Evolutionary conservation across 331 rosid species (phyloP), one percentile per base, ranked within the genome.

Genomic region (Arachis monticola): DNA sequence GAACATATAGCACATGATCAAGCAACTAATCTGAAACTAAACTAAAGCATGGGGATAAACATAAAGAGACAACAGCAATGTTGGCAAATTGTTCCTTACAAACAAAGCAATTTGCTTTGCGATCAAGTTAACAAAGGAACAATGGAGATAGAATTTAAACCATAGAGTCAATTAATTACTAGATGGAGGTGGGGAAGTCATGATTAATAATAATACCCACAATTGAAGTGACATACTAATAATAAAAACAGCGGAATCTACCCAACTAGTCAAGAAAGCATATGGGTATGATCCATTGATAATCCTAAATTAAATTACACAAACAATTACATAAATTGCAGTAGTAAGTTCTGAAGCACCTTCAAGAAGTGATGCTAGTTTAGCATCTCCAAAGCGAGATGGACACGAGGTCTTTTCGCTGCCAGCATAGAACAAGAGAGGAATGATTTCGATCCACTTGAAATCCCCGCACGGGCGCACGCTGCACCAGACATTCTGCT

Each of bases 351-450:
- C 82, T 72, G 84, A 80, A 85, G 87, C 81, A 90, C 92, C 88
- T 86, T 82, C 13, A 79, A 55, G 10, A 69, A 51, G 72, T 63
- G 58, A 3, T 3, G 38, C 74, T 32, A 3, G 38, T 32, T 32
- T 32, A 32, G 38, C 38, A 32, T 32, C 38, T 32, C 38, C 38
- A 32, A 30, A 90, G 87, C 1, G 99, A 90, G 80, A 79, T 83
- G 0, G 97, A 83, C 74, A 91, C 44, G 0, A 94, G 99, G 76
- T 94, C 99, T 75, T 88, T 94, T 40, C 87, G 72, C 84, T 94
- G 97, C 99, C 99, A 94, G 86, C 88, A 86, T 17, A 94, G 86
- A 76, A 79, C 89, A 73, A 94, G 97, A 22, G 97, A 88, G 5
- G 97, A 83, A 32, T 91, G 88, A 58, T 82, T 87, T 88, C 91